Evolutionary conservation across 2,329 filamentous ascomycete genomes (phyloP).

Genomic region (Rhynchosporium secalis): DNA sequence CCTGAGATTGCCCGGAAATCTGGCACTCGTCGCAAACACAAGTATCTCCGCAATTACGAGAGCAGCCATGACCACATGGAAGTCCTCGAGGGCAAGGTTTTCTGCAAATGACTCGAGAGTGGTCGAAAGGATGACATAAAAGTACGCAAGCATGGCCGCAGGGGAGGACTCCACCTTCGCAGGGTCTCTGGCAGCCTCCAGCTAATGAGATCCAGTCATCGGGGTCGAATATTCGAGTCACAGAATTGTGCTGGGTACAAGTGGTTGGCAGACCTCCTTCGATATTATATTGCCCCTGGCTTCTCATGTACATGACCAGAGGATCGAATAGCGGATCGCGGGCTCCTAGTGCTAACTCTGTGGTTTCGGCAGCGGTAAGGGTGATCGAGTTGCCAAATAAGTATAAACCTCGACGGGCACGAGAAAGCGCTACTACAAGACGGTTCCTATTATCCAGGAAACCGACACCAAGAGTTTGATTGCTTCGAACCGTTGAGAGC

Average conservation of each 20-base stretch:
- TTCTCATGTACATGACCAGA: conserved; percentile 45
- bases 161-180: conserved; percentile 40
- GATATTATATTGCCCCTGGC: conserved; percentile 39
- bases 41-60: conserved; percentile 27
- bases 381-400: conserved; percentile 75
- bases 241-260: conserved; percentile 59
- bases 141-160: conserved; percentile 38
- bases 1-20: background rate
- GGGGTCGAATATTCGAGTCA: conserved; percentile 52
- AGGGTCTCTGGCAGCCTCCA: conserved; percentile 54
- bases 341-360: conserved; percentile 17
- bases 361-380: conserved; percentile 35
- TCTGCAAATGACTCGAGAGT: conserved; percentile 32
- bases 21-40: conserved; percentile 32
- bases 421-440: conserved; percentile 59
- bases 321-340: conserved; percentile 36
- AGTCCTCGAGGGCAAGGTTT: conserved; percentile 30
- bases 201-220: conserved; percentile 53
- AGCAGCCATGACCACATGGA: conserved; percentile 38
- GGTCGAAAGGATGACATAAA: conserved; percentile 37
- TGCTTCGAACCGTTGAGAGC: conserved; percentile 77
- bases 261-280: conserved; percentile 57
- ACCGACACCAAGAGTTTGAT: conserved; percentile 58
- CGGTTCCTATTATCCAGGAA: conserved; percentile 68
- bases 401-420: conserved; percentile 78